Evolutionary conservation across 768 basidiomycete species (phyloP).

Genomic region (Russula griseocarnosa): DNA sequence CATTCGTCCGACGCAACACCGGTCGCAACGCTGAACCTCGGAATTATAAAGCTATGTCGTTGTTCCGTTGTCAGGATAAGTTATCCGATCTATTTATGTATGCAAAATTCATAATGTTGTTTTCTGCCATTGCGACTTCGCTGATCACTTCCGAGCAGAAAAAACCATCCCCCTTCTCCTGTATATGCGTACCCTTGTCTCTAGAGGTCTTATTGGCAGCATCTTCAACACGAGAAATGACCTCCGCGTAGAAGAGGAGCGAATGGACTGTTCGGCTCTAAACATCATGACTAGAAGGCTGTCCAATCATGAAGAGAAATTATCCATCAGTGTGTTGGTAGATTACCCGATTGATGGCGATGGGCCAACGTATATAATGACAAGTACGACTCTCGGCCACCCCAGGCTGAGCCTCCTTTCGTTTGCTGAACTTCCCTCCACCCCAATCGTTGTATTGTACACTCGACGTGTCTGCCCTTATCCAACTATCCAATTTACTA

Average conservation of each 20-base stretch:
- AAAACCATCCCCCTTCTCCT: neutral
- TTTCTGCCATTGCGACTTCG: neutral
- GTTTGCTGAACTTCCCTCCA: constrained; percentile 3
- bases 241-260: neutral
- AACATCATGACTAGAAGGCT: neutral
- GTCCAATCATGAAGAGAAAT: constrained; percentile 1
- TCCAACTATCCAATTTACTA: neutral
- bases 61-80: neutral
- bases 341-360: constrained; percentile 1
- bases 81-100: neutral
- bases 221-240: too few species aligned
- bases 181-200: neutral
- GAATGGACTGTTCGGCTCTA: neutral
- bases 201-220: neutral
- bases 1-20: neutral
- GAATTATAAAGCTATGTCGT: neutral
- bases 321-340: neutral
- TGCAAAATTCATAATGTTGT: neutral
- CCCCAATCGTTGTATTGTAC: neutral
- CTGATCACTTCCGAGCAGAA: neutral
- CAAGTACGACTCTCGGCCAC: neutral
- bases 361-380: constrained; percentile 12
- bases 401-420: constrained; percentile 26
- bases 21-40: neutral
- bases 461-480: constrained; percentile 2